These are phyloP conservation scores for Helotiales sp. DNA, from an alignment of 2,329 filamentous ascomycete genomes.

Conservation along the genomic window DNA sequence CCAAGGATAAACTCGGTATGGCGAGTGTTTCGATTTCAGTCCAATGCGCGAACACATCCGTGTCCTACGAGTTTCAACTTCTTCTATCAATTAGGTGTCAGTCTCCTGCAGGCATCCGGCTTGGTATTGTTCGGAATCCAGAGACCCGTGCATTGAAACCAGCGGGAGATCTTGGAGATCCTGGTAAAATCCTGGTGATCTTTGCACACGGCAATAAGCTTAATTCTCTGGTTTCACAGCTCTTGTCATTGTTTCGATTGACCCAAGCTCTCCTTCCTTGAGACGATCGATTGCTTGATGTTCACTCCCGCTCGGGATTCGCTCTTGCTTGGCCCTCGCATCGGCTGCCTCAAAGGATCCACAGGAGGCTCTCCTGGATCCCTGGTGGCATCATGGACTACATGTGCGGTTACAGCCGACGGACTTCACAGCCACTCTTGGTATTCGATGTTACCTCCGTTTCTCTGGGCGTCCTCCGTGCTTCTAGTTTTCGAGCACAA, in stretches of 20 bases:
- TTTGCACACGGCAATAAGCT: not conserved
- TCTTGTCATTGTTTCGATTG: conserved; percentile 8
- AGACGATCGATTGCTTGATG: not conserved
- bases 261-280: not conserved
- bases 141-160: not conserved
- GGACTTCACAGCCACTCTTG: conserved; percentile 7
- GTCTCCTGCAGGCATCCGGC: not conserved
- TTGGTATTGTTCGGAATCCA: not conserved
- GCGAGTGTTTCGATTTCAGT: not conserved
- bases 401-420: too few species aligned
- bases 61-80: not conserved
- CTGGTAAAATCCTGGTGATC: not conserved
- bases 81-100: not conserved
- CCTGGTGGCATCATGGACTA: too few species aligned
- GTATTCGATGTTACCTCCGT: not conserved
- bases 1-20: not conserved
- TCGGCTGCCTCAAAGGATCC: not conserved
- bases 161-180: not conserved
- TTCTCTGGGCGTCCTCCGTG: not conserved
- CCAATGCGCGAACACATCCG: not conserved
- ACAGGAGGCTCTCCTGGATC: not conserved
- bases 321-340: not conserved
- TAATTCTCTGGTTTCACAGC: conserved; percentile 1
- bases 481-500: not conserved
- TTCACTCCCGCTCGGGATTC: not conserved